These are phyloP conservation scores for Sodiomyces alkalinus DNA, from an alignment of 2,329 filamentous ascomycete species.

Conservation along the genomic window DNA sequence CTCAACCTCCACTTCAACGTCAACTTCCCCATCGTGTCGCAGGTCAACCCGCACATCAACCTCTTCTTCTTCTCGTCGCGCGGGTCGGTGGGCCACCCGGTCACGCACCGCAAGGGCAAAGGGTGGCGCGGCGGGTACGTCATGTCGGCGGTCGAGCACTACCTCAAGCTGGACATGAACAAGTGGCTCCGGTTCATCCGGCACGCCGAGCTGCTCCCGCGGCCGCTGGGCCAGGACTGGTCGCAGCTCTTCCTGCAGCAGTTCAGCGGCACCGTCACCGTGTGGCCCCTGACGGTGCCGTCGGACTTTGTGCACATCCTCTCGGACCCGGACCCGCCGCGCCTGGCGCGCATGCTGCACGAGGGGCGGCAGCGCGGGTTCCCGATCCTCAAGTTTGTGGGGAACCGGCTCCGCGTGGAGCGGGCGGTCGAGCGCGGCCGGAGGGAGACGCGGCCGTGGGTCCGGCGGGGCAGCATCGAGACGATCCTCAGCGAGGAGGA, in stretches of 20 bases:
- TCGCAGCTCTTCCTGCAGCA: slow-evolving; percentile 90
- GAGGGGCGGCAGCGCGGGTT: slow-evolving; percentile 82
- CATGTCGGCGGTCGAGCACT: slow-evolving; percentile 82
- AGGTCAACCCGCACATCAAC: slow-evolving; percentile 95
- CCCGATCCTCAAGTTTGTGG: slow-evolving; percentile 81
- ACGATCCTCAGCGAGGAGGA: slow-evolving; percentile 48
- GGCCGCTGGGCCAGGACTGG: slow-evolving; percentile 90
- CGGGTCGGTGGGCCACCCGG: slow-evolving; percentile 79
- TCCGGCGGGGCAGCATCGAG: slow-evolving; percentile 37
- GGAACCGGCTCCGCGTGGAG: slow-evolving; percentile 76
- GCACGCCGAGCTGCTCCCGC: slow-evolving; percentile 79
- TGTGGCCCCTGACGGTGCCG: slow-evolving; percentile 73
- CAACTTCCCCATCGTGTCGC: slow-evolving; percentile 79
- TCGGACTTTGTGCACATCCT: slow-evolving; percentile 81
- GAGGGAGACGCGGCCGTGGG: slow-evolving; percentile 32
- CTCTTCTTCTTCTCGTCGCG: slow-evolving; percentile 97
- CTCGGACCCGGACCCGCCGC: slow-evolving; percentile 59
- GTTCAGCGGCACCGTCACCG: slow-evolving; percentile 87
- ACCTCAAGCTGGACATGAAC: slow-evolving; percentile 87
- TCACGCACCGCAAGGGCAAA: slow-evolving; percentile 82
- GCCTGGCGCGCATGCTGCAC: slow-evolving; percentile 77
- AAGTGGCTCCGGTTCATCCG: slow-evolving; percentile 96
- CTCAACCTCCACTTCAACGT: slow-evolving; percentile 97
- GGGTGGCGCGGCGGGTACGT: slow-evolving; percentile 95
- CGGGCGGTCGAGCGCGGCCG: slow-evolving; percentile 46